phyloP scores from a whole-genome alignment of 345 rosid species.

The Psidium friedrichsthalianum region DNA sequence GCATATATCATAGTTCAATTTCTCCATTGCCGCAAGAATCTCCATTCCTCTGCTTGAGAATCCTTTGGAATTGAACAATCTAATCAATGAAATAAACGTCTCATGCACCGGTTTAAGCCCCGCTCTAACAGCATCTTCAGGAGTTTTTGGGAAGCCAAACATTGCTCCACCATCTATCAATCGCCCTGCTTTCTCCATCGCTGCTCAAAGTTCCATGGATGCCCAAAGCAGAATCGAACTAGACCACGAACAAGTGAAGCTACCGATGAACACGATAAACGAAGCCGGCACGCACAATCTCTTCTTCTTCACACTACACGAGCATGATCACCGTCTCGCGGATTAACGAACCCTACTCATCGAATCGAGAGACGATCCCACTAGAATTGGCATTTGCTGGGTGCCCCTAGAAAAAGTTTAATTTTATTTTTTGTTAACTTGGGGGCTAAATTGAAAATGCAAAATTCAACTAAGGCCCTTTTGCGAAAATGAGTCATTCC shows the following conservation, averaged over 20 bases:
- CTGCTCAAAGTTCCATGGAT: background rate
- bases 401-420: too few species aligned
- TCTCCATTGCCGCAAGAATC: conserved; percentile 78
- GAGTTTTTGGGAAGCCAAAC: too few species aligned
- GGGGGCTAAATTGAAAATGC: too few species aligned
- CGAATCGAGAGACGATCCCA: background rate
- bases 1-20: conserved; percentile 67
- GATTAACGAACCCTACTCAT: background rate
- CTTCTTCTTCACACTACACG: background rate
- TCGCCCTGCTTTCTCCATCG: too few species aligned
- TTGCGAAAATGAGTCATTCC: too few species aligned
- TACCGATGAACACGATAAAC: background rate
- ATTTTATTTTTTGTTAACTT: too few species aligned
- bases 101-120: conserved; percentile 80
- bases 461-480: too few species aligned
- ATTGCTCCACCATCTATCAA: too few species aligned
- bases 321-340: background rate
- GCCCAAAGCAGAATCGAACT: background rate
- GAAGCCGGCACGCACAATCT: background rate
- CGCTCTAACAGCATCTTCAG: too few species aligned
- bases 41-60: conserved; percentile 61
- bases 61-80: conserved; percentile 70
- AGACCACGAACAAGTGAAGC: background rate
- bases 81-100: conserved; percentile 60
- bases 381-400: background rate